Base-by-base conservation (phyloP, 1,139 yeast species). In the Blastobotrys persicus region DNA sequence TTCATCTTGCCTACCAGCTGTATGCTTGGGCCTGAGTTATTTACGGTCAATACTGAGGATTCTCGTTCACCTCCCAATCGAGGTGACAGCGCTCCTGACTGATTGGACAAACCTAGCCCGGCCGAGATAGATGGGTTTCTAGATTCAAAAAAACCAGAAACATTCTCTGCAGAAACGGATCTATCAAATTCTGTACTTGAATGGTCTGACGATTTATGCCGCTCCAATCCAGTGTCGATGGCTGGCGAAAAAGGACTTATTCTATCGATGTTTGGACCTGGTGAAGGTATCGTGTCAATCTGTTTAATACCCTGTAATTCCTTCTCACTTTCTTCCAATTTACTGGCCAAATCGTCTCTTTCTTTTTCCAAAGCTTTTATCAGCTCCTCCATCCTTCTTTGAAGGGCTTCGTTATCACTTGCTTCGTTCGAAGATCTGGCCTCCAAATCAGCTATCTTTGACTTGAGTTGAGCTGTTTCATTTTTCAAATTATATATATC, bases 1-100 rank as follows among this genome's bases (percentile, higher is more conserved):
- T 88, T 78, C 78, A 88, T 76, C 58, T 84, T 83, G 55, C 85
- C 83, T 39, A 88, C 76, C 31, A 88, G 64, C 61, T 86, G 95
- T 6, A 51, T 49, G 32, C 38, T 48, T 1, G 51, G 48, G 4
- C 38, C 43, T 2, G 41, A 37, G 18, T 37, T 37, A 14, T 37
- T 37, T 7, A 37, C 41, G 5, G 41, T 37, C 28, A 37, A 17
- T 11, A 37, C 17, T 18, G 41, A 37, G 13, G 41, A 37, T 17
- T n/a, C 41, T 17, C 19, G 17, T 9, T 37, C 41, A 3, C 41
- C 41, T 17, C 41, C 41, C 3, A 14, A 28, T 18, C 41, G 41
- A 19, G 41, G 41, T 6, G 41, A 37, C 28, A 23, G 9, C 28
- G 9, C 5, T 5, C 28, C 28, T 6, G 28, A 9, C 9, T 23